Base-by-base conservation (phyloP, 78 protist species). In the Mantamonas sphyraenae region DNA sequence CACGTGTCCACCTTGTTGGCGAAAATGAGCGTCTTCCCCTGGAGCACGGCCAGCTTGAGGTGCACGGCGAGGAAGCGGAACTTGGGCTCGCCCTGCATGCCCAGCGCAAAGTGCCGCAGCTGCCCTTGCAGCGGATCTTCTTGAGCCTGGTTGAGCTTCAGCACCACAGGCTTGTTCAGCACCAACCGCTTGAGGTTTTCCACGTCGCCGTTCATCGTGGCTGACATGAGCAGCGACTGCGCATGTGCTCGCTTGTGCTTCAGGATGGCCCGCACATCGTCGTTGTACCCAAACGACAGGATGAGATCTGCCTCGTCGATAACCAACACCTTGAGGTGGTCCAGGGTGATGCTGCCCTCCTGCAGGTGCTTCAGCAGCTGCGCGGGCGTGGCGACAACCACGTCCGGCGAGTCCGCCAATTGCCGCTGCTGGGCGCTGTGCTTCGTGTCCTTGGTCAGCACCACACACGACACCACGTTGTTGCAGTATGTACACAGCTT, bases 291-390 rank as follows among this genome's bases (percentile, higher is more conserved):
- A 64, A 74, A 83, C 47, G 86, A 74, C 33, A 84, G 65, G 24
- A 90, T 68, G 34, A 83, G 73, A 67, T 90, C 95, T 7, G 95
- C 95, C 57, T 90, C 95, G 79, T 90, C 95, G 47, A 85, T 19
- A 0, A 87, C 90, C 55, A 86, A 45, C 55, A 65, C 57, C 38
- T 61, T 57, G 0, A 87, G 50, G 7, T 7, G 33, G 22, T 51
- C 62, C 33, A 80, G 68, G 51, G 53, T 33, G 33, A 72, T 58
- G 5, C 10, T 8, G 28, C 58, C 58, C n/a, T n/a, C n/a, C n/a
- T n/a, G n/a, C n/a, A n/a, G n/a, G n/a, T n/a, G n/a, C n/a, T n/a
- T 24, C 31, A 26, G 60, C n/a, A 67, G 64, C 17, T 30, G 39
- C 34, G 55, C 43, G 22, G 73, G 73, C 47, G 73, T 67, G 24